These are phyloP conservation scores for Trypanosoma mega DNA, from an alignment of 208 protist species.

Conservation along the genomic window DNA sequence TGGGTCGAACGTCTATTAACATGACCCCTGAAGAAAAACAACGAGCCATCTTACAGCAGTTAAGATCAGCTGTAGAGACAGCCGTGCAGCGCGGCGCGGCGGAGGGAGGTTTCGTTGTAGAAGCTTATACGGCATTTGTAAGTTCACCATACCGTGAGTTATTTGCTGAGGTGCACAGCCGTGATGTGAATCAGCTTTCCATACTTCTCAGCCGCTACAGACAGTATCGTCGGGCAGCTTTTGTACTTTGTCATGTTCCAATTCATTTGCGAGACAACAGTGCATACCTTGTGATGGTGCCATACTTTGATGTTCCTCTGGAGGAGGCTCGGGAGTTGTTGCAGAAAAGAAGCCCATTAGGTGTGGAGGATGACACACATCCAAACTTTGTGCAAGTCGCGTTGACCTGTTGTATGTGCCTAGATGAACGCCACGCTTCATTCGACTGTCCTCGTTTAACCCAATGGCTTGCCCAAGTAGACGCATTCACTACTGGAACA, in stretches of 20 bases:
- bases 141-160: constrained; percentile 71
- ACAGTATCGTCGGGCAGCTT: constrained; percentile 79
- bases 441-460: constrained; percentile 64
- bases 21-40: constrained; percentile 77
- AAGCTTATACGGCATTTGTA: constrained; percentile 80
- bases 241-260: constrained; percentile 86
- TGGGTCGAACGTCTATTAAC: constrained; percentile 42
- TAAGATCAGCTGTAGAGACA: constrained; percentile 32
- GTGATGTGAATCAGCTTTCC: constrained; percentile 64
- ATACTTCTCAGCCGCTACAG: constrained; percentile 51
- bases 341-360: constrained; percentile 32
- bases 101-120: constrained; percentile 48
- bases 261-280: constrained; percentile 46
- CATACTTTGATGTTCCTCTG: constrained; percentile 69
- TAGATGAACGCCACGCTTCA: constrained; percentile 80
- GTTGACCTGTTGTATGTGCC: constrained; percentile 86
- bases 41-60: constrained; percentile 51
- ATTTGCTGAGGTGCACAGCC: constrained; percentile 54
- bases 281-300: constrained; percentile 48
- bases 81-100: constrained; percentile 33
- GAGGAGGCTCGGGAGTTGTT: constrained; percentile 69
- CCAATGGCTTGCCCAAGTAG: constrained; percentile 58
- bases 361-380: constrained; percentile 35
- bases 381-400: constrained; percentile 88
- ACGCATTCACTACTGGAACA: constrained; percentile 17